Percentiles rank a stretch among this genome's conserved stretches.
Conservation (phyloP, 768 basidiomycete genomes). For the Sutorius australiensis region DNA sequence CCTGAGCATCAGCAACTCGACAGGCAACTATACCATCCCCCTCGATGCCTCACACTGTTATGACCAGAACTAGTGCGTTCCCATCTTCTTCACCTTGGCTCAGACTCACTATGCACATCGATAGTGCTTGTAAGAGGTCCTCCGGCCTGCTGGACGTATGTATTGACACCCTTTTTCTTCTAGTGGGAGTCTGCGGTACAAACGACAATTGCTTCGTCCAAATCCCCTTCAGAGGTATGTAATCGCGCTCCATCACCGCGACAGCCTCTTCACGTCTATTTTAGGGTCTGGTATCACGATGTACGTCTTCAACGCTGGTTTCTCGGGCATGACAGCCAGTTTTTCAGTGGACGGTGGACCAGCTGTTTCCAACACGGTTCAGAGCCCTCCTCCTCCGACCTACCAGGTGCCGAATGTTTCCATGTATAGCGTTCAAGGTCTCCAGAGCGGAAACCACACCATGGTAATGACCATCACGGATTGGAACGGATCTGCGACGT, state of each 20-base stretch:
- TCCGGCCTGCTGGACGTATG: not conserved
- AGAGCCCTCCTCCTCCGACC: constrained; percentile 5
- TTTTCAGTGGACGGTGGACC: constrained; percentile 17
- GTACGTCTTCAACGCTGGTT: constrained; percentile 23
- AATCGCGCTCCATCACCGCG: not conserved
- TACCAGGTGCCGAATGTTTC: constrained; percentile 23
- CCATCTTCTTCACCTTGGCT: not conserved
- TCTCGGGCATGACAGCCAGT: constrained; percentile 19
- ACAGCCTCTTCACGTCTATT: not conserved
- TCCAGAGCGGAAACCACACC: constrained; percentile 16
- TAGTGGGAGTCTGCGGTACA: constrained; percentile 15
- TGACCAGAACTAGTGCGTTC: constrained; percentile 25
- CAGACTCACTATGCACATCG: not conserved
- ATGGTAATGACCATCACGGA: constrained; percentile 21
- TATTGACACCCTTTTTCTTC: not conserved
- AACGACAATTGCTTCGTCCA: constrained; percentile 14
- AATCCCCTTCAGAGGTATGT: constrained; percentile 22
- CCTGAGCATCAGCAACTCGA: constrained; percentile 14
- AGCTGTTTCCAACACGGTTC: not conserved
- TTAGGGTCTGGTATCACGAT: constrained; percentile 26
- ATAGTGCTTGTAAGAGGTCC: constrained; percentile 18
- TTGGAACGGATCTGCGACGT: constrained; percentile 15
- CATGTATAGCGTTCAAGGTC: constrained; percentile 15
- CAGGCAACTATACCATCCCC: constrained; percentile 15
- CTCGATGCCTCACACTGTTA: constrained; percentile 21